Conservation (phyloP, 2,329 filamentous ascomycete species). For the Colletotrichum tropicale region DNA sequence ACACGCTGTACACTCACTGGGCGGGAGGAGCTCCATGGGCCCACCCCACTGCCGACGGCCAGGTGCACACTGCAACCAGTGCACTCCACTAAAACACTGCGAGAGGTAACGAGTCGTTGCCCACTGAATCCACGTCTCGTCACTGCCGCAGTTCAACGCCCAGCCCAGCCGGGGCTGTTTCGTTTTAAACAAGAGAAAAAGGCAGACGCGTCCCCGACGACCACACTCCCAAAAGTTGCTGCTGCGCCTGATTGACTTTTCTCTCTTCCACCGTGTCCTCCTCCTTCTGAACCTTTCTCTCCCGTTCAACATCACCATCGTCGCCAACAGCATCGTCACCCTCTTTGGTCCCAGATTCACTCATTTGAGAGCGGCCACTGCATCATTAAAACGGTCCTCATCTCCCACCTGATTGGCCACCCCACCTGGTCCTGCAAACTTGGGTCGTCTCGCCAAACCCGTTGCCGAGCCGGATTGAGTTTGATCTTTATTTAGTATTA, state of each 20-base stretch:
- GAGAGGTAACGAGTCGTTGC: constrained; percentile 10
- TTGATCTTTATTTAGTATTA: constrained; percentile 16
- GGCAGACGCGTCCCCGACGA: constrained; percentile 13
- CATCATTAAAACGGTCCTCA: background rate
- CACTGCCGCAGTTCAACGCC: constrained; percentile 17
- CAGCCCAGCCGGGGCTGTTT: constrained; percentile 17
- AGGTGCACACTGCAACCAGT: background rate
- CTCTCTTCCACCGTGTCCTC: background rate
- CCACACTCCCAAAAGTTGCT: background rate
- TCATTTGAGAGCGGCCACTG: background rate
- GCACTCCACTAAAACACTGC: constrained; percentile 1
- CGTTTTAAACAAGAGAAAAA: constrained; percentile 17
- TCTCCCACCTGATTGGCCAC: constrained; percentile 3
- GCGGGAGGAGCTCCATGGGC: background rate
- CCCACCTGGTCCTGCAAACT: background rate
- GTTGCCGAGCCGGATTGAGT: constrained; percentile 18
- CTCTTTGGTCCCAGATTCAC: background rate
- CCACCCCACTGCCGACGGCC: background rate
- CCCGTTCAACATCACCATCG: background rate
- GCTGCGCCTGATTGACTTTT: background rate
- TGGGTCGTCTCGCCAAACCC: constrained; percentile 18
- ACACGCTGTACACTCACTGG: background rate
- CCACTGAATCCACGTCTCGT: constrained; percentile 19
- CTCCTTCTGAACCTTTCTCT: background rate
- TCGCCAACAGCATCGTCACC: background rate